Evolutionary conservation across 352 stramenopile genomes (phyloP).

Genomic region (Aphanomyces cochlioides): DNA sequence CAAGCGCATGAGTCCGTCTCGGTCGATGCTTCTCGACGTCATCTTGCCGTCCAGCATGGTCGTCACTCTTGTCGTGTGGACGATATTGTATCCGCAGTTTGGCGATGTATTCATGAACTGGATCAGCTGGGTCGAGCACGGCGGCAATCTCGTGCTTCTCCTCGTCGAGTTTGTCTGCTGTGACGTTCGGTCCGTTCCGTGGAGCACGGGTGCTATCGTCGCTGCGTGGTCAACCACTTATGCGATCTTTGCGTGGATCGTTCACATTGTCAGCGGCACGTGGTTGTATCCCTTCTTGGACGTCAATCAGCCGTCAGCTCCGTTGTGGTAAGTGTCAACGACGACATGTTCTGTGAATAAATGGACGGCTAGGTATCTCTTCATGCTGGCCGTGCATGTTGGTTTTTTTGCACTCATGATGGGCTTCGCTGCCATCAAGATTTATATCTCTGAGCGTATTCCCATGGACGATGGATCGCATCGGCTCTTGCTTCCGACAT

Average conservation of each 20-base stretch:
- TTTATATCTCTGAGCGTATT: slow-evolving; percentile 6
- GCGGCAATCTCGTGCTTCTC: slow-evolving; percentile 60
- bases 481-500: neutral
- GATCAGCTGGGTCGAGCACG: slow-evolving; percentile 79
- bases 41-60: slow-evolving; percentile 62
- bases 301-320: slow-evolving; percentile 61
- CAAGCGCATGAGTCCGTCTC: slow-evolving; percentile 14
- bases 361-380: slow-evolving; percentile 31
- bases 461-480: slow-evolving; percentile 3
- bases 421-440: neutral
- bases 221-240: slow-evolving; percentile 64
- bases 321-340: slow-evolving; percentile 48
- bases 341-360: too few species aligned
- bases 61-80: slow-evolving; percentile 68
- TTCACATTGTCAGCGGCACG: slow-evolving; percentile 65
- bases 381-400: slow-evolving; percentile 14
- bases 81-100: slow-evolving; percentile 68
- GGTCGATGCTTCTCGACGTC: slow-evolving; percentile 53
- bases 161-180: slow-evolving; percentile 62
- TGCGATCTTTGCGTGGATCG: slow-evolving; percentile 67
- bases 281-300: slow-evolving; percentile 83
- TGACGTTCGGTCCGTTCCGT: slow-evolving; percentile 34
- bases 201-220: slow-evolving; percentile 38
- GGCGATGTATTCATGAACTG: slow-evolving; percentile 59
- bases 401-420: slow-evolving; percentile 7